Evolutionary conservation across 352 stramenopile genomes (phyloP).

Genomic region (Globisporangium yorkense): DNA sequence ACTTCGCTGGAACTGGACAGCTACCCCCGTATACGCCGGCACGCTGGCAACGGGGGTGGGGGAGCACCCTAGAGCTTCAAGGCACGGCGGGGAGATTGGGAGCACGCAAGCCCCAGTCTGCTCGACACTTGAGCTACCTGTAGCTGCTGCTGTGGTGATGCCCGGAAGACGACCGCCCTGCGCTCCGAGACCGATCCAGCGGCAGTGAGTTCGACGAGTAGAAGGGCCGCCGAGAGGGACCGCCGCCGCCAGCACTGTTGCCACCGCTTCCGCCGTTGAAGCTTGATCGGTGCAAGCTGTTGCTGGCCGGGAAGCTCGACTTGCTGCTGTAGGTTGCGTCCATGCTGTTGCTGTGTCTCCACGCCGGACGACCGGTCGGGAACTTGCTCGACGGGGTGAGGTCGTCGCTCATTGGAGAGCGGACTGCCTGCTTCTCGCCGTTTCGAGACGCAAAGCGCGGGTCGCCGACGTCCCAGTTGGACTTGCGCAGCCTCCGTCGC

Average conservation of each 20-base stretch:
- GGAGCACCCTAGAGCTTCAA: neutral
- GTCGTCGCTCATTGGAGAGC: constrained; percentile 13
- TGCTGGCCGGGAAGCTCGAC: constrained; percentile 34
- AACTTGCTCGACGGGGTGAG: constrained; percentile 38
- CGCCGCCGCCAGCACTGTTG: neutral
- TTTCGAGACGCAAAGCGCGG: constrained; percentile 39
- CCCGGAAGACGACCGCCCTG: constrained; percentile 26
- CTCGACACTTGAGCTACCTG: constrained; percentile 7
- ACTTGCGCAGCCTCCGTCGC: constrained; percentile 59
- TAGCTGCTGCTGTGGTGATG: constrained; percentile 22
- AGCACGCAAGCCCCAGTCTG: neutral
- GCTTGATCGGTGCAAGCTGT: constrained; percentile 6
- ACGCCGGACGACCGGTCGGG: constrained; percentile 39
- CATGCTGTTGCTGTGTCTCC: constrained; percentile 62
- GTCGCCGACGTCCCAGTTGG: constrained; percentile 82
- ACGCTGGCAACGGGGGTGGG: neutral
- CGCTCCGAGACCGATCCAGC: constrained; percentile 45
- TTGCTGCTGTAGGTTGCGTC: constrained; percentile 37
- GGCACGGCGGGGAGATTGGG: too few relatives aligned
- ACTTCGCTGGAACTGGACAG: neutral
- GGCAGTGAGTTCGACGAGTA: constrained; percentile 46
- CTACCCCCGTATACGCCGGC: neutral
- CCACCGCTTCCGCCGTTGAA: constrained; percentile 7
- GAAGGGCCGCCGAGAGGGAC: constrained; percentile 27
- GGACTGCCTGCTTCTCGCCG: constrained; percentile 6